Percentiles rank a stretch among this genome's conserved stretches.
These are phyloP conservation scores for Artemisia tridentata DNA, from an alignment of 129 eudicot species.

Conservation along the genomic window DNA sequence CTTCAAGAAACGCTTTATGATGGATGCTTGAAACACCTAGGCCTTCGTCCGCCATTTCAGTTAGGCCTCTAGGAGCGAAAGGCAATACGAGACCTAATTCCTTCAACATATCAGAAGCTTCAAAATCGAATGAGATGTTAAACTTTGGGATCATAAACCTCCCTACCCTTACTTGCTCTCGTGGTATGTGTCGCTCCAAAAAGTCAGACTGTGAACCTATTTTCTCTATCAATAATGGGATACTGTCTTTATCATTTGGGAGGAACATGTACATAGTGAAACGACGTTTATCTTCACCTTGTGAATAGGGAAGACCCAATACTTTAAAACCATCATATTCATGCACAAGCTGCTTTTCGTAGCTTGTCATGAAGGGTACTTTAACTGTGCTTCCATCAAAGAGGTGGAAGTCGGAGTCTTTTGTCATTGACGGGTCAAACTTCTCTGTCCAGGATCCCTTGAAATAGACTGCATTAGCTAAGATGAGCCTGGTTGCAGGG, in stretches of 20 bases:
- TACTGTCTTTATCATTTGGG: background rate
- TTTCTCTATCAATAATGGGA: background rate
- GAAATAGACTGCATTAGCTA: too few species aligned
- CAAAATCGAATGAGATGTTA: too few species aligned
- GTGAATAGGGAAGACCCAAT: too few species aligned
- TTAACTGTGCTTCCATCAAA: slow-evolving; percentile 29
- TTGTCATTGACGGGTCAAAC: too few species aligned
- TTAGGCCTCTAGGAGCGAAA: background rate
- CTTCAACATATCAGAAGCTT: too few species aligned
- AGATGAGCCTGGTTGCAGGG: background rate
- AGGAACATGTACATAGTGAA: too few species aligned
- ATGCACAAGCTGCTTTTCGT: background rate
- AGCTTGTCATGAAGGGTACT: background rate
- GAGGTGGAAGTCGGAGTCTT: slow-evolving; percentile 46
- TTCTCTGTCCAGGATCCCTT: too few species aligned
- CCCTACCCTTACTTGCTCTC: background rate
- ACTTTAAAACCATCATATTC: too few species aligned
- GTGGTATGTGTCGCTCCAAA: background rate
- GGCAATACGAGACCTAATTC: background rate
- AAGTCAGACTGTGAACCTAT: background rate
- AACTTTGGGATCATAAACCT: too few species aligned
- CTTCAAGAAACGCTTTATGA: background rate
- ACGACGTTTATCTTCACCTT: too few species aligned
- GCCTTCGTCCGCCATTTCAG: background rate
- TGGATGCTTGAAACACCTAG: background rate